Evolutionary conservation across 306 rosid genomes (phyloP).

Genomic region (Nissolia schottii): DNA sequence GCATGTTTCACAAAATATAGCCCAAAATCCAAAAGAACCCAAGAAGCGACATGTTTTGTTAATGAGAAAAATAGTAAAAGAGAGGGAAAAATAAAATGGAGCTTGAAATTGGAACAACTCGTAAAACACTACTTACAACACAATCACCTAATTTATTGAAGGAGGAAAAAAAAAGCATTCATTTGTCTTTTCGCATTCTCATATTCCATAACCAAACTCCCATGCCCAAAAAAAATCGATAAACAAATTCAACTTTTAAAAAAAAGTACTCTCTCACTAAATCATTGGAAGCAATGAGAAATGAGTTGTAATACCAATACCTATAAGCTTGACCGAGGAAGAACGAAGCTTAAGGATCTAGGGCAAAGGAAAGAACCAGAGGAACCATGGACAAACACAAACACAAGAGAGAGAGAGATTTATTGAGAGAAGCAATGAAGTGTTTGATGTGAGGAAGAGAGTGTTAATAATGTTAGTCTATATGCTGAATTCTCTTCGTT

Average conservation of each 20-base stretch:
- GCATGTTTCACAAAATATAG: slow-evolving; percentile 14
- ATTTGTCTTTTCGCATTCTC: too few species aligned
- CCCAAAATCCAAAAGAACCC: background rate
- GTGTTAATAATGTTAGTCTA: too few species aligned
- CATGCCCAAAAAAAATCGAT: too few species aligned
- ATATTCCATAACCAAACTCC: background rate
- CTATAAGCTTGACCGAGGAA: slow-evolving; percentile 15
- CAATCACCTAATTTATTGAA: background rate
- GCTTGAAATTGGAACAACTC: background rate
- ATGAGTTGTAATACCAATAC: slow-evolving; percentile 24
- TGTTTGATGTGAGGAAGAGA: too few species aligned
- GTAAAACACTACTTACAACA: background rate
- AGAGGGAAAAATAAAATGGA: too few species aligned
- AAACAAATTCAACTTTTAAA: background rate
- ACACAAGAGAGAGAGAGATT: too few species aligned
- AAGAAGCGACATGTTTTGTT: background rate
- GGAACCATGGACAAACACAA: too few species aligned
- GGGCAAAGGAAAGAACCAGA: too few species aligned
- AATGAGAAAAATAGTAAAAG: background rate
- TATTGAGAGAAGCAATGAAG: too few species aligned
- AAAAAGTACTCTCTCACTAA: background rate
- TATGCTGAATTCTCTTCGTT: too few species aligned
- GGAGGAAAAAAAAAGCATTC: too few species aligned
- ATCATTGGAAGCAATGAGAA: background rate
- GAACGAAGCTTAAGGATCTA: too few species aligned